These are phyloP conservation scores for Talaromyces pinophilus DNA, from an alignment of 2,329 filamentous ascomycete genomes.

Conservation along the genomic window DNA sequence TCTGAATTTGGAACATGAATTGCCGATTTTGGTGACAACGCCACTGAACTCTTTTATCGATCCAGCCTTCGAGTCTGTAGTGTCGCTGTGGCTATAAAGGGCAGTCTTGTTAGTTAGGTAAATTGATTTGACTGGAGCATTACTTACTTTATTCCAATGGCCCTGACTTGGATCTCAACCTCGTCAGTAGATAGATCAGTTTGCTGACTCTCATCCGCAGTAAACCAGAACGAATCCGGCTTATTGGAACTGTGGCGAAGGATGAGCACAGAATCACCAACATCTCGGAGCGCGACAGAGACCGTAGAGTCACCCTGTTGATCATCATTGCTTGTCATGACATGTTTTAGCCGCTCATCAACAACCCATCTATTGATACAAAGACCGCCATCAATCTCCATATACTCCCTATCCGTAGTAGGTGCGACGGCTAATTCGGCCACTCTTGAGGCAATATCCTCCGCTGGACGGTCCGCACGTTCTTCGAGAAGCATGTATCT, in stretches of 20 bases:
- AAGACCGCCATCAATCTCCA: constrained; percentile 20
- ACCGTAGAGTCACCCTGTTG: background rate
- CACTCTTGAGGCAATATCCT: background rate
- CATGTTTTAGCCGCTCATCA: background rate
- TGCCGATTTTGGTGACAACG: background rate
- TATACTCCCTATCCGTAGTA: constrained; percentile 22
- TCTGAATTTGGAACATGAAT: background rate
- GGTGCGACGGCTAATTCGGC: background rate
- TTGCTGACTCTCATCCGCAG: background rate
- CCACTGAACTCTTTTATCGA: constrained; percentile 7
- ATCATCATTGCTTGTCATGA: background rate
- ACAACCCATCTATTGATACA: constrained; percentile 24
- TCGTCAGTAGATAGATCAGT: background rate
- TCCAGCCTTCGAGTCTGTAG: background rate
- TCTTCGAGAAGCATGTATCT: constrained; percentile 9
- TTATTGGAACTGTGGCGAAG: background rate
- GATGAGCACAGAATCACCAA: background rate
- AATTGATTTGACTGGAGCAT: background rate
- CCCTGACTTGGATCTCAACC: constrained; percentile 1
- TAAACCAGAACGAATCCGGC: background rate
- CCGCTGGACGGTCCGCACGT: background rate
- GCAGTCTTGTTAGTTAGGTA: background rate
- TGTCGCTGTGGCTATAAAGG: background rate
- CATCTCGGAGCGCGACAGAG: background rate
- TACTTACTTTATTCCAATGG: constrained; percentile 3